These are phyloP conservation scores for Fusarium lyarnte DNA, from an alignment of 2,329 filamentous ascomycete species.

Conservation along the genomic window DNA sequence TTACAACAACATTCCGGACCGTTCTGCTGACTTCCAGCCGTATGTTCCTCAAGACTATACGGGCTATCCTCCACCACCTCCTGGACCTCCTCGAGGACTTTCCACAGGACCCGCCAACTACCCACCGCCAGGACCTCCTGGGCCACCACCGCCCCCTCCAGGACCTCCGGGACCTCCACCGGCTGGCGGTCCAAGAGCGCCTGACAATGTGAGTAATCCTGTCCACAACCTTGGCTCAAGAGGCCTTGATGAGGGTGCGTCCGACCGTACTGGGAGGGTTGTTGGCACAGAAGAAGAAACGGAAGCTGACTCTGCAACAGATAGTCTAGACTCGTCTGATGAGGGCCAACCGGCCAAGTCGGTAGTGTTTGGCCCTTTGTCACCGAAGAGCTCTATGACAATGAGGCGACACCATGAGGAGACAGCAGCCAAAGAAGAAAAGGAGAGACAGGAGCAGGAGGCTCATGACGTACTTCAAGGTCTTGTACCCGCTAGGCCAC, in stretches of 20 bases:
- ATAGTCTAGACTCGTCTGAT: conserved; percentile 40
- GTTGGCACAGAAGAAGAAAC: background rate
- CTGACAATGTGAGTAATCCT: conserved; percentile 58
- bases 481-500: conserved; percentile 25
- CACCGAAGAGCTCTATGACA: conserved; percentile 59
- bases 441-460: conserved; percentile 24
- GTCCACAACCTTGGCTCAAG: conserved; percentile 42
- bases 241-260: conserved; percentile 52
- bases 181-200: conserved; percentile 47
- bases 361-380: conserved; percentile 60
- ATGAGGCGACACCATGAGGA: conserved; percentile 53
- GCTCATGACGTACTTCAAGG: conserved; percentile 32
- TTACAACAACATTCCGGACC: conserved; percentile 51
- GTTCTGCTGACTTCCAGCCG: conserved; percentile 49
- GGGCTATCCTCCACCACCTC: conserved; percentile 53
- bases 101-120: conserved; percentile 10
- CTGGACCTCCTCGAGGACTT: conserved; percentile 42
- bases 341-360: conserved; percentile 48
- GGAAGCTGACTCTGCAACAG: conserved; percentile 42
- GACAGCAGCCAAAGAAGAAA: conserved; percentile 39
- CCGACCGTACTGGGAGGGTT: conserved; percentile 41
- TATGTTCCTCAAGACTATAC: conserved; percentile 57
- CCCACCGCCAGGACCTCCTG: conserved; percentile 42
- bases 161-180: conserved; percentile 48
- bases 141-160: conserved; percentile 41